Evolutionary conservation across 2,329 filamentous ascomycete genomes (phyloP).

Genomic region (Aphanocladium album): DNA sequence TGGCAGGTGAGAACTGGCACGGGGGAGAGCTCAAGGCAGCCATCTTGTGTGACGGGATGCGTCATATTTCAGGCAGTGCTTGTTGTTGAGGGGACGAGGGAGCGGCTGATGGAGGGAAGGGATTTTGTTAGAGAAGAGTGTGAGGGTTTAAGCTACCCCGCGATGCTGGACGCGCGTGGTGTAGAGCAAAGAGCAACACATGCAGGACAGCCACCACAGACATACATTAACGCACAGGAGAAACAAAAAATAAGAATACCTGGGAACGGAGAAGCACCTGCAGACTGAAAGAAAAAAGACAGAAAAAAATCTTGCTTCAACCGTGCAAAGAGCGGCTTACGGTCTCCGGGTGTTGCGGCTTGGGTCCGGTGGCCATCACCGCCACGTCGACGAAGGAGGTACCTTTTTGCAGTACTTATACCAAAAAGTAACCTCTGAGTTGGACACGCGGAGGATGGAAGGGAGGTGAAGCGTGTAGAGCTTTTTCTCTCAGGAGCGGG

Average conservation of each 20-base stretch:
- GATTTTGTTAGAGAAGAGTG: not conserved
- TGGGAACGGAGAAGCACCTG: too few species aligned
- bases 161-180: constrained; percentile 1
- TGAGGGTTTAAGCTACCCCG: constrained; percentile 6
- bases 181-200: not conserved
- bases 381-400: not conserved
- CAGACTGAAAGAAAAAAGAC: too few species aligned
- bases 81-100: not conserved
- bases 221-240: too few species aligned
- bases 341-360: constrained; percentile 3
- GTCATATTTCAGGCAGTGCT: not conserved
- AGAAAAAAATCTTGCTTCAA: not conserved
- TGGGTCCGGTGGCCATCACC: constrained; percentile 5
- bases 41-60: constrained; percentile 3
- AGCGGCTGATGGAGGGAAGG: not conserved
- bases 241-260: too few species aligned
- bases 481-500: constrained; percentile 5
- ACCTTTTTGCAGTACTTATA: not conserved
- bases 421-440: not conserved
- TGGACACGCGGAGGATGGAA: constrained; percentile 6
- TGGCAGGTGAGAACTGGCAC: not conserved
- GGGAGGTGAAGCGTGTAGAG: constrained; percentile 13
- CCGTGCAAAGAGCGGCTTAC: not conserved
- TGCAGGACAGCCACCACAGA: not conserved
- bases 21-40: not conserved